These are phyloP conservation scores for Calonectria pauciramosa DNA, from an alignment of 2,329 filamentous ascomycete genomes.

Conservation along the genomic window DNA sequence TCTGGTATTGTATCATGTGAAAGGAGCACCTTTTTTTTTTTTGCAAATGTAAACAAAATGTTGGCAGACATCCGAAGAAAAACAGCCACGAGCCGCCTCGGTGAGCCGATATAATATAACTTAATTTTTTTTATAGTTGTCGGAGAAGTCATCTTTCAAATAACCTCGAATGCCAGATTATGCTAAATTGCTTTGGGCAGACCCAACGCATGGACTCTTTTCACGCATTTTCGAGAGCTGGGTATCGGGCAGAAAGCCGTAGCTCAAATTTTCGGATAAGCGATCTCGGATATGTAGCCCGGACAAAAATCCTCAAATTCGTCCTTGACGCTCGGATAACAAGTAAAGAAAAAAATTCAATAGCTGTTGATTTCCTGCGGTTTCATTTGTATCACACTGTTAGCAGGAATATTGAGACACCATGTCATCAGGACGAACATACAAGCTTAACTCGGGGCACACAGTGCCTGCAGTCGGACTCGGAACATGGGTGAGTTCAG, in stretches of 20 bases:
- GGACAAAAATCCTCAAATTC: not conserved
- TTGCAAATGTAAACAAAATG: no score
- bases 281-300: not conserved
- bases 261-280: not conserved
- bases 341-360: not conserved
- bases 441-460: slow-evolving; percentile 50
- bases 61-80: no score
- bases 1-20: no score
- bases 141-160: not conserved
- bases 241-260: not conserved
- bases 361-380: fast-evolving
- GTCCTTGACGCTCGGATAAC: not conserved
- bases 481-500: slow-evolving; percentile 50
- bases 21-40: no score
- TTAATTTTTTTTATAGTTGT: no score
- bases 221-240: not conserved
- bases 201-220: not conserved
- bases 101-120: not conserved
- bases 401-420: not conserved
- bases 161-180: no score
- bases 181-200: no score
- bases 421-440: slow-evolving; percentile 43
- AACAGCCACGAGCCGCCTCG: no score
- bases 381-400: not conserved
- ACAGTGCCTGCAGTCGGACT: slow-evolving; percentile 50